Conservation (phyloP, 495 filamentous ascomycete genomes). For the Daldinia grandis region DNA sequence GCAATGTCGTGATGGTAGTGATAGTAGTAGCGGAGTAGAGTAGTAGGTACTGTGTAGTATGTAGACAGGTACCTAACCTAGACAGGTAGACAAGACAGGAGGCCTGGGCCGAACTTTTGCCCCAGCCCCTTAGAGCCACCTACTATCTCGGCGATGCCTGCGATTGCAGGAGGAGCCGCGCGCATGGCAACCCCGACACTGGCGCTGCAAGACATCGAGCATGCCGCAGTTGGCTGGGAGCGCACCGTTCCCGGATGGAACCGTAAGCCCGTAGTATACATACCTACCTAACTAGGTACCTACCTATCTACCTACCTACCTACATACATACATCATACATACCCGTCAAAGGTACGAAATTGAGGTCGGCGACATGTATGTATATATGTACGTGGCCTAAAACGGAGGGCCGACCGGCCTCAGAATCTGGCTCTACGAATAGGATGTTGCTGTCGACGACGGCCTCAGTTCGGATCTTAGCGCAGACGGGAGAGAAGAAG, state of each 20-base stretch:
- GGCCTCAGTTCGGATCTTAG: neutral
- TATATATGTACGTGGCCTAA: conserved; percentile 15
- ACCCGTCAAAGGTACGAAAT: neutral
- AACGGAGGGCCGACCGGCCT: neutral
- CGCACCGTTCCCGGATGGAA: conserved; percentile 22
- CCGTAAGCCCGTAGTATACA: neutral
- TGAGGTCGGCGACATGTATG: conserved; percentile 17
- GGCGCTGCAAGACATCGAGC: conserved; percentile 37
- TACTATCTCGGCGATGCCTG: conserved; percentile 13
- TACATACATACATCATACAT: neutral
- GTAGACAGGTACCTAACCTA: neutral
- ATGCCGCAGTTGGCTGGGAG: conserved; percentile 27
- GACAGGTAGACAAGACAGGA: neutral
- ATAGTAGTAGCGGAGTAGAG: no score
- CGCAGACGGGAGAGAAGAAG: neutral
- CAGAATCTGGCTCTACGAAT: conserved; percentile 32
- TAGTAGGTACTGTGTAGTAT: conserved; percentile 1
- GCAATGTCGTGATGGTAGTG: neutral
- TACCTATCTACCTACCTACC: neutral
- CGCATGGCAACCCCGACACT: conserved; percentile 24
- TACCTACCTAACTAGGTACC: neutral
- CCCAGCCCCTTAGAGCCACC: neutral
- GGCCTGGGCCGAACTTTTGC: neutral
- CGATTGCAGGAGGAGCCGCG: conserved; percentile 27
- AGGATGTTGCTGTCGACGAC: neutral